These are phyloP conservation scores for Sinapis alba DNA, from an alignment of 441 rosid genomes.

Conservation along the genomic window DNA sequence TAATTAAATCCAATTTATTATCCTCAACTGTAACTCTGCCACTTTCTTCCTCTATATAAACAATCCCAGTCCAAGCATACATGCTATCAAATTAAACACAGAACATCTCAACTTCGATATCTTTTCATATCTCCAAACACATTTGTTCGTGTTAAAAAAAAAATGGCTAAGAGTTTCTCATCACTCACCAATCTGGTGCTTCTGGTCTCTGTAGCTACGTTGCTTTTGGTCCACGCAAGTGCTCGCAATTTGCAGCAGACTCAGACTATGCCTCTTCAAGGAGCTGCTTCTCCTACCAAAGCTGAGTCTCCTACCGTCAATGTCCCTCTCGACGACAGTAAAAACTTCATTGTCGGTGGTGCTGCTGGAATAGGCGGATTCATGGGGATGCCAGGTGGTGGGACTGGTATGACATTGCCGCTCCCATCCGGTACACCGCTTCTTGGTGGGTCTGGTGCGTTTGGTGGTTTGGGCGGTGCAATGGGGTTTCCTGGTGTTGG, in stretches of 20 bases:
- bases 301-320: constrained; percentile 24
- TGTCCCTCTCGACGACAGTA: constrained; percentile 19
- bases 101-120: background rate
- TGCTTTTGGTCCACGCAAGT: constrained; percentile 31
- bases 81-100: background rate
- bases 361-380: constrained; percentile 36
- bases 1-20: constrained; percentile 18
- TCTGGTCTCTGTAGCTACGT: constrained; percentile 3
- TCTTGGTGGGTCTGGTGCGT: constrained; percentile 29
- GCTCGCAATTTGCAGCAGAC: constrained; percentile 34
- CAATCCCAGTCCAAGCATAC: constrained; percentile 5
- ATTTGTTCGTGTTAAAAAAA: background rate
- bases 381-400: constrained; percentile 35
- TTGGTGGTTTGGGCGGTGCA: constrained; percentile 38
- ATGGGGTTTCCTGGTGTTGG: constrained; percentile 25
- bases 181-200: constrained; percentile 17
- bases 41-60: constrained; percentile 27
- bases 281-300: constrained; percentile 19
- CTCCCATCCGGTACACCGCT: constrained; percentile 34
- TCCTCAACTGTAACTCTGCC: constrained; percentile 22
- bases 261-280: constrained; percentile 16
- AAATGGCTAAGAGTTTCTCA: constrained; percentile 26
- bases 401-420: constrained; percentile 26
- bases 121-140: background rate
- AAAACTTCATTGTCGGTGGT: constrained; percentile 37